phyloP scores from a whole-genome alignment of 371 early-diverging fungal species.

The Mortierella sp. region DNA sequence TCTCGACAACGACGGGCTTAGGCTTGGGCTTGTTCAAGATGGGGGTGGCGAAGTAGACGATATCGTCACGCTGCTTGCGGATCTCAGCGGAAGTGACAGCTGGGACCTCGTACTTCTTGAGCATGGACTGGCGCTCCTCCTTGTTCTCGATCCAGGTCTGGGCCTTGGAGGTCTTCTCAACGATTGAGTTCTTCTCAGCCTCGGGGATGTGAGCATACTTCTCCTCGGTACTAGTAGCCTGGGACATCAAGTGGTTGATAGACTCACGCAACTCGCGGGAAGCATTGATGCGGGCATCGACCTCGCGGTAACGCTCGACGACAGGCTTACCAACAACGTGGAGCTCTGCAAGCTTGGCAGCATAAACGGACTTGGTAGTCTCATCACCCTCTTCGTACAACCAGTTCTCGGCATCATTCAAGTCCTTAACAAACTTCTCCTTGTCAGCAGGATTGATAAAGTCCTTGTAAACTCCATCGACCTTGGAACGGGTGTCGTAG shows the following conservation, averaged over 20 bases:
- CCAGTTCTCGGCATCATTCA: constrained; percentile 95
- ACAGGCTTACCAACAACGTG: constrained; percentile 89
- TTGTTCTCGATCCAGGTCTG: constrained; percentile 91
- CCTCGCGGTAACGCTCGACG: constrained; percentile 84
- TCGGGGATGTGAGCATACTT: constrained; percentile 90
- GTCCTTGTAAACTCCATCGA: constrained; percentile 79
- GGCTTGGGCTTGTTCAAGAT: constrained; percentile 95
- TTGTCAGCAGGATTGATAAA: constrained; percentile 82
- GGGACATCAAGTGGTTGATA: constrained; percentile 77
- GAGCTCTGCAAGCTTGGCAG: constrained; percentile 85
- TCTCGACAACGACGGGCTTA: constrained; percentile 54
- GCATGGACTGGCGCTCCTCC: constrained; percentile 78
- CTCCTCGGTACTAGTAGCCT: constrained; percentile 82
- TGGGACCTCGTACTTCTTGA: constrained; percentile 82
- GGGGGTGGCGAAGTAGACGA: constrained; percentile 75
- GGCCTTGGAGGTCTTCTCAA: constrained; percentile 79
- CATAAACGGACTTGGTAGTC: constrained; percentile 89
- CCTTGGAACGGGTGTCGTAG: constrained; percentile 95
- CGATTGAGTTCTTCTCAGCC: constrained; percentile 88
- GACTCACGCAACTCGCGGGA: constrained; percentile 84
- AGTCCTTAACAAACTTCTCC: constrained; percentile 74
- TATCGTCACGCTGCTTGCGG: constrained; percentile 77
- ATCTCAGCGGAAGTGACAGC: constrained; percentile 80
- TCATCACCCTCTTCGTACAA: constrained; percentile 97
- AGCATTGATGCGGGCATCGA: constrained; percentile 88